These are phyloP conservation scores for Rhodotorula sp. DNA, from an alignment of 1,284 basidiomycete species.

Conservation along the genomic window DNA sequence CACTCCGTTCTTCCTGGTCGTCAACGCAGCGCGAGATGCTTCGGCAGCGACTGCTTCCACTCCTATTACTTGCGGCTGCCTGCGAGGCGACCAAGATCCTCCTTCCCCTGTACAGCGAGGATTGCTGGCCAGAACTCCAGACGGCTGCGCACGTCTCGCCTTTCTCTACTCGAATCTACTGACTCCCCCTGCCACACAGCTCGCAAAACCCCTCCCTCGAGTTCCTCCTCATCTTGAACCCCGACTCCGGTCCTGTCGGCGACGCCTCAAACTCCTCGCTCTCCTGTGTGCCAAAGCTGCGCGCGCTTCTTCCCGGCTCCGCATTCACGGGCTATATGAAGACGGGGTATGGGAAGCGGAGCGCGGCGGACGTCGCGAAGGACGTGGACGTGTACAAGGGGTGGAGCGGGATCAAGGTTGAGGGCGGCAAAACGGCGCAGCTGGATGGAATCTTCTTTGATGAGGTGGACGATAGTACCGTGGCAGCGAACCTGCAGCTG, in stretches of 20 bases:
- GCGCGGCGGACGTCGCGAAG: background rate
- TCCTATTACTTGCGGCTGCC: too few relatives aligned
- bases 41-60: too few relatives aligned
- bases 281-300: slow-evolving; percentile 22
- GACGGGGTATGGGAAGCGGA: slow-evolving; percentile 1
- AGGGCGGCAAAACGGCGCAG: background rate
- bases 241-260: slow-evolving; percentile 11
- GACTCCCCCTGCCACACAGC: background rate
- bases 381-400: slow-evolving; percentile 9
- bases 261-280: slow-evolving; percentile 14
- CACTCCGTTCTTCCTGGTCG: too few relatives aligned
- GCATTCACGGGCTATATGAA: slow-evolving; percentile 22
- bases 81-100: slow-evolving; percentile 11
- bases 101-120: slow-evolving; percentile 15
- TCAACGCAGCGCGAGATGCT: too few relatives aligned
- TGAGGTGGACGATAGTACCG: background rate
- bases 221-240: slow-evolving; percentile 23
- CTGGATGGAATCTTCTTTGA: slow-evolving; percentile 34
- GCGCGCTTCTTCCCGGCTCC: background rate
- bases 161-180: background rate
- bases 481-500: background rate
- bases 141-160: slow-evolving; percentile 5
- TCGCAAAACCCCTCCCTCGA: slow-evolving; percentile 11
- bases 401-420: slow-evolving; percentile 2
- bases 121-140: slow-evolving; percentile 24